Evolutionary conservation across 345 rosid species (phyloP).

Genomic region (Iberis pinnata): DNA sequence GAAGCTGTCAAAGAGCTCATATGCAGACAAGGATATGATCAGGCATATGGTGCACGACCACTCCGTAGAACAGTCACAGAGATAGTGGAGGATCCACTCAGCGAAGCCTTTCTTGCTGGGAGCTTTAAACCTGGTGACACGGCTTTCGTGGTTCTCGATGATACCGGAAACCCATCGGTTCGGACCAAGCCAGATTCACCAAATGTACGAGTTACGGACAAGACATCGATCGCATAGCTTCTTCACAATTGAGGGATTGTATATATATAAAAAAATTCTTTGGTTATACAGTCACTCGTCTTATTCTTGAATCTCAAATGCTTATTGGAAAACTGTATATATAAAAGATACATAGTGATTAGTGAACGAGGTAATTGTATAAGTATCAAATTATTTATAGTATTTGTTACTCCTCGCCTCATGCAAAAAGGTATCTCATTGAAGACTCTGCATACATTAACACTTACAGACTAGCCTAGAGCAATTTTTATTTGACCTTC

Average conservation of each 20-base stretch:
- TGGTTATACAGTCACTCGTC: conserved; percentile 20
- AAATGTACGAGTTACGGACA: conserved; percentile 51
- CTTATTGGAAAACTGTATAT: conserved; percentile 37
- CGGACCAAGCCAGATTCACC: conserved; percentile 40
- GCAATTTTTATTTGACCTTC: too few relatives aligned
- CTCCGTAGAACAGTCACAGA: conserved; percentile 79
- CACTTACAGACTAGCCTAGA: too few relatives aligned
- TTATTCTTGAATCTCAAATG: conserved; percentile 20
- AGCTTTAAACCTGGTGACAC: conserved; percentile 73
- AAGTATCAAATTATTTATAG: background rate
- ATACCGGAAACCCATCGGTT: conserved; percentile 63
- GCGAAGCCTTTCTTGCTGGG: conserved; percentile 77
- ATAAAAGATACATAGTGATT: conserved; percentile 28
- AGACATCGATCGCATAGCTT: conserved; percentile 31
- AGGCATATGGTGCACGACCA: conserved; percentile 70
- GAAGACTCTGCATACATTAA: too few relatives aligned
- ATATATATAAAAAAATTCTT: conserved; percentile 25
- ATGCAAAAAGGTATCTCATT: too few relatives aligned
- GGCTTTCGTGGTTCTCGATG: conserved; percentile 64
- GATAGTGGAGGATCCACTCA: conserved; percentile 69
- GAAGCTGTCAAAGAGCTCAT: conserved; percentile 67
- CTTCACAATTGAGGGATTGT: conserved; percentile 15
- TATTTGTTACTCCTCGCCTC: background rate
- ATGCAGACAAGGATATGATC: conserved; percentile 80
- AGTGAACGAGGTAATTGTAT: conserved; percentile 18